Percentiles rank a stretch among this genome's conserved stretches.
phyloP scores from a whole-genome alignment of 495 filamentous ascomycete genomes.

The Hyaloscypha hepaticicola region DNA sequence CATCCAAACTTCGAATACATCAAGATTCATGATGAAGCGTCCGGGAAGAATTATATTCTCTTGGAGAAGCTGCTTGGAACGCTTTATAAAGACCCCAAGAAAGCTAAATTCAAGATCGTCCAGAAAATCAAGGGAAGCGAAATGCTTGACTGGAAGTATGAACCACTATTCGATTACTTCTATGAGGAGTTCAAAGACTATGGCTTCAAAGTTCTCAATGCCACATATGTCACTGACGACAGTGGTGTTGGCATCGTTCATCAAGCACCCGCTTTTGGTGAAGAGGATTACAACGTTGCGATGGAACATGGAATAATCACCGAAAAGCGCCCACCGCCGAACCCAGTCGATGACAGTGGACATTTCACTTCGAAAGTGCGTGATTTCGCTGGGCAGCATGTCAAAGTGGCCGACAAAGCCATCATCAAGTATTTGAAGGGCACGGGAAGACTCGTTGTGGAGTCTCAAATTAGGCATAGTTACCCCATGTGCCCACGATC shows the following conservation, averaged over 20 bases:
- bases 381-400: constrained; percentile 86
- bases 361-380: constrained; percentile 76
- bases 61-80: constrained; percentile 81
- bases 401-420: constrained; percentile 90
- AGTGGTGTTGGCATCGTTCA: constrained; percentile 96
- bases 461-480: constrained; percentile 88
- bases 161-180: constrained; percentile 92
- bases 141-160: constrained; percentile 90
- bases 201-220: constrained; percentile 84
- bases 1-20: constrained; percentile 93
- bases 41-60: constrained; percentile 82
- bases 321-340: constrained; percentile 76
- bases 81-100: constrained; percentile 95
- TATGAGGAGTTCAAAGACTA: constrained; percentile 87
- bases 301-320: constrained; percentile 74
- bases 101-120: constrained; percentile 90
- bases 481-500: constrained; percentile 96
- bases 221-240: constrained; percentile 86
- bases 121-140: constrained; percentile 79
- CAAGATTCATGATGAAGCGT: constrained; percentile 81
- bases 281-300: constrained; percentile 92
- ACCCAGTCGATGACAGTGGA: constrained; percentile 83
- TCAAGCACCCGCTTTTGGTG: constrained; percentile 92
- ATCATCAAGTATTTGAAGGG: constrained; percentile 92
- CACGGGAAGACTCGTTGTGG: constrained; percentile 77